Evolutionary conservation across 768 basidiomycete species (phyloP).

Genomic region (Boletus tomentosulus): DNA sequence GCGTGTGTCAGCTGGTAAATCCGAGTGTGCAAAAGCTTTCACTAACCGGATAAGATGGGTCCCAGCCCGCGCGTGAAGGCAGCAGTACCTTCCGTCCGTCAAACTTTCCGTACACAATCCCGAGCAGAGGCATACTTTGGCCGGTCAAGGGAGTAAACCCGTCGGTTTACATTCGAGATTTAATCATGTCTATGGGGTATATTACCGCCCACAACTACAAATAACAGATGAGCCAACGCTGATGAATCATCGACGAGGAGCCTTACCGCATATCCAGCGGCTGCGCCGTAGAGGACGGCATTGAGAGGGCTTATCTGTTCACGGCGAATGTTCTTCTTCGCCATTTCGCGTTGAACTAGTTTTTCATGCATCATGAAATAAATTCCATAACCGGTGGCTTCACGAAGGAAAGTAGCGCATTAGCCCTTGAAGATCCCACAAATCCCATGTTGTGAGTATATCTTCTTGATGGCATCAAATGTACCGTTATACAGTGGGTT

Average conservation of each 20-base stretch:
- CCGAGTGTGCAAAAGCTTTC: slow-evolving; percentile 2
- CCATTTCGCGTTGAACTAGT: slow-evolving; percentile 82
- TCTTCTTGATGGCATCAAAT: slow-evolving; percentile 83
- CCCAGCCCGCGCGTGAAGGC: slow-evolving; percentile 91
- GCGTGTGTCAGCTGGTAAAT: slow-evolving; percentile 5
- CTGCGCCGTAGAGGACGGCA: slow-evolving; percentile 83
- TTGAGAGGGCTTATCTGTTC: slow-evolving; percentile 76
- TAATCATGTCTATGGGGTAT: slow-evolving; percentile 96
- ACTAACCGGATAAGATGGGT: slow-evolving; percentile 83
- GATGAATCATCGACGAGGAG: slow-evolving; percentile 7
- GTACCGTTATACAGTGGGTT: slow-evolving; percentile 82
- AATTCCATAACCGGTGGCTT: slow-evolving; percentile 75
- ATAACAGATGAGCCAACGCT: slow-evolving; percentile 7
- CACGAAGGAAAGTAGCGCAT: slow-evolving; percentile 79
- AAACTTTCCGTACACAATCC: slow-evolving; percentile 80
- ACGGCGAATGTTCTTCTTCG: slow-evolving; percentile 61
- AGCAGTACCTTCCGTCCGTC: slow-evolving; percentile 73
- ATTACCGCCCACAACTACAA: slow-evolving; percentile 82
- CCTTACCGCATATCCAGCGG: slow-evolving; percentile 87
- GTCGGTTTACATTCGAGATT: slow-evolving; percentile 95
- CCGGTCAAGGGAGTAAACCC: slow-evolving; percentile 71
- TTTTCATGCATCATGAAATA: slow-evolving; percentile 95
- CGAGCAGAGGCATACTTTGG: slow-evolving; percentile 77
- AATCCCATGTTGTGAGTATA: slow-evolving; percentile 70
- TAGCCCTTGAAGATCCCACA: slow-evolving; percentile 92